A percentile compares a stretch with the other conserved stretches of the same genome.
phyloP scores from a whole-genome alignment of 2,329 filamentous ascomycete genomes.

The Verticillium longisporum region DNA sequence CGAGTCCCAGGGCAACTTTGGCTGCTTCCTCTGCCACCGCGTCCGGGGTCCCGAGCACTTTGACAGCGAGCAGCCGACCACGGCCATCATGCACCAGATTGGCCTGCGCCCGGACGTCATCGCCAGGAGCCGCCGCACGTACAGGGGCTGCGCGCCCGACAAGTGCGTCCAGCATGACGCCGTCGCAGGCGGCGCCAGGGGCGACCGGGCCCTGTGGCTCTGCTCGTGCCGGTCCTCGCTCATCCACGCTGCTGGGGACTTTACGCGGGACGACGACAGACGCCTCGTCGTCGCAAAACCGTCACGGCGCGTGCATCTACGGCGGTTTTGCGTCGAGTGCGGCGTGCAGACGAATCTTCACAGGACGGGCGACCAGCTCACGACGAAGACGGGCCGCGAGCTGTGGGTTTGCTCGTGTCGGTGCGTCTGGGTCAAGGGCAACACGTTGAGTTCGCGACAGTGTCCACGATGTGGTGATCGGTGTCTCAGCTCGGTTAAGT shows the following conservation, averaged over 20 bases:
- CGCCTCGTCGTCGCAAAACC: not conserved
- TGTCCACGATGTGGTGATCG: not conserved
- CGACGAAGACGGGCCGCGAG: not conserved
- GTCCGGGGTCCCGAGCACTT: conserved; percentile 31
- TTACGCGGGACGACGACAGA: not conserved
- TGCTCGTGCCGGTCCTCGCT: not conserved
- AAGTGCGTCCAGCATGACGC: not conserved
- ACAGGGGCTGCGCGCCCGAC: not conserved
- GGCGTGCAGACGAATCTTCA: not conserved
- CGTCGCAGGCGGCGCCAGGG: not conserved
- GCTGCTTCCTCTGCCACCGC: conserved; percentile 25
- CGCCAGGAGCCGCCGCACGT: not conserved
- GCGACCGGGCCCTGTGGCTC: not conserved
- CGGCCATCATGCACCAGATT: conserved; percentile 7
- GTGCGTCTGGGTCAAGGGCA: not conserved
- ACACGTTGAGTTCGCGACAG: not conserved
- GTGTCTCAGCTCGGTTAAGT: not conserved
- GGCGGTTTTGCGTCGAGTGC: conserved; percentile 3
- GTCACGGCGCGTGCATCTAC: not conserved
- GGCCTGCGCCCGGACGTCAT: not conserved
- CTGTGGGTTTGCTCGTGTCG: conserved; percentile 4
- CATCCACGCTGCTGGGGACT: not conserved
- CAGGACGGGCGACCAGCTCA: conserved; percentile 1
- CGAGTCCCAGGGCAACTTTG: conserved; percentile 24
- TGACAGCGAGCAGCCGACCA: conserved; percentile 26